These are phyloP conservation scores for Podospora anserina DNA, from an alignment of 495 filamentous ascomycete species.

Conservation along the genomic window DNA sequence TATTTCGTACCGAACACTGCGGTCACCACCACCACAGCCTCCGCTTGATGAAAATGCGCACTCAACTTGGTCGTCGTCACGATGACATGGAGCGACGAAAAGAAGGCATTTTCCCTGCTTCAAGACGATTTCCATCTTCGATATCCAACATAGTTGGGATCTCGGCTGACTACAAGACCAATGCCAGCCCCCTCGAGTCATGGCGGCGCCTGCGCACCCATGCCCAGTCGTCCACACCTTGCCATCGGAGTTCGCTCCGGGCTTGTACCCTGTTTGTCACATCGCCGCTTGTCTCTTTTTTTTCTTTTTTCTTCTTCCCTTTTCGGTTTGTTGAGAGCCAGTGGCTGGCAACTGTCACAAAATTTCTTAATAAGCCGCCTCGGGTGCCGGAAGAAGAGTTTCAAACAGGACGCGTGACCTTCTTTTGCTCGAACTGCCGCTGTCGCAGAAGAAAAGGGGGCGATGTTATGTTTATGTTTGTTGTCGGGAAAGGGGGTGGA, in stretches of 20 bases:
- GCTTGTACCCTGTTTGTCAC: neutral
- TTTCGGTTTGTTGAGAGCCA: neutral
- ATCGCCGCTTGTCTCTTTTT: neutral
- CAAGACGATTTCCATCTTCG: neutral
- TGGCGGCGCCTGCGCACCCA: neutral
- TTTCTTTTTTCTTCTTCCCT: neutral
- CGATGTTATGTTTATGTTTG: no score
- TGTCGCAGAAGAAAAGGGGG: neutral
- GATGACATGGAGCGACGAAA: neutral
- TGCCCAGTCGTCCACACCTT: constrained; percentile 1
- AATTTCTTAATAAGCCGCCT: neutral
- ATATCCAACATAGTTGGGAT: neutral
- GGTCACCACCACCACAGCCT: neutral
- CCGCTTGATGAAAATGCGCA: neutral
- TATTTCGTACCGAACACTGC: neutral
- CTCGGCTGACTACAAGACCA: neutral
- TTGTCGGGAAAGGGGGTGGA: neutral
- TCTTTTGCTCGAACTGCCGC: neutral
- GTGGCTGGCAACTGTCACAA: neutral
- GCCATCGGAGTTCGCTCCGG: constrained; percentile 13
- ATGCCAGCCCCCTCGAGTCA: constrained; percentile 11
- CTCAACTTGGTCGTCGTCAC: neutral
- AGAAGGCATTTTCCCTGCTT: constrained; percentile 4
- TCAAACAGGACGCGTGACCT: neutral
- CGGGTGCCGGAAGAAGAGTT: neutral